These are phyloP conservation scores for Fusarium pseudocircinatum DNA, from an alignment of 2,329 filamentous ascomycete species.

Conservation along the genomic window DNA sequence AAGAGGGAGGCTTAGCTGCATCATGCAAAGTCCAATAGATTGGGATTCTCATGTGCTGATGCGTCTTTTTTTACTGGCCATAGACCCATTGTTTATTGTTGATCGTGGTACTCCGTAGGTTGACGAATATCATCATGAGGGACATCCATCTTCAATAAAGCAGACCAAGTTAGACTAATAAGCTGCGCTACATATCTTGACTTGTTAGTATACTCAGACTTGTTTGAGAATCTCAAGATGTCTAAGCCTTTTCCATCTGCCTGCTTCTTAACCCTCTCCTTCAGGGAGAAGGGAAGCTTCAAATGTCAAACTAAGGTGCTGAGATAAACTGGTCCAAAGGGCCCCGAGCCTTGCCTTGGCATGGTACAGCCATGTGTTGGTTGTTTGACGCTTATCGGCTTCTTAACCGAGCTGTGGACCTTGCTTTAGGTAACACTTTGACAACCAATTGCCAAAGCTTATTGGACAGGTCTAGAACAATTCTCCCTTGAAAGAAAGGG, in stretches of 20 bases:
- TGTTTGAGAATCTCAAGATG: fast-evolving
- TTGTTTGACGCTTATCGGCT: background rate
- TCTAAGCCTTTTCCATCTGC: background rate
- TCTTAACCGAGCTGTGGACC: background rate
- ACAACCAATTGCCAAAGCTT: background rate
- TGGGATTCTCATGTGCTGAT: background rate
- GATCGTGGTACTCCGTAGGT: background rate
- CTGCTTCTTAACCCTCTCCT: background rate
- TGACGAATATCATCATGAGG: background rate
- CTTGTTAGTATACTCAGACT: background rate
- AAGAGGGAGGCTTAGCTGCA: background rate
- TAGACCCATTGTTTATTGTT: background rate
- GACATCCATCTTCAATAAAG: too few relatives aligned
- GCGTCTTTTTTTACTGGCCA: background rate
- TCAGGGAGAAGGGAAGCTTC: background rate
- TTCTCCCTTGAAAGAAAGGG: background rate
- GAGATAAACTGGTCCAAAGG: background rate
- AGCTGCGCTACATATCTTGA: background rate
- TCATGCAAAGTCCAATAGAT: too few relatives aligned
- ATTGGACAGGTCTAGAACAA: background rate
- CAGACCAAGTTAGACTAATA: background rate
- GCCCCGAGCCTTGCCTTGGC: background rate
- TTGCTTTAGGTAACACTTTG: background rate
- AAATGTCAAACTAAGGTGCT: background rate
- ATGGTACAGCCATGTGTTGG: background rate